Conservation (phyloP, 768 basidiomycete species). For the Hygrocybe punicea region DNA sequence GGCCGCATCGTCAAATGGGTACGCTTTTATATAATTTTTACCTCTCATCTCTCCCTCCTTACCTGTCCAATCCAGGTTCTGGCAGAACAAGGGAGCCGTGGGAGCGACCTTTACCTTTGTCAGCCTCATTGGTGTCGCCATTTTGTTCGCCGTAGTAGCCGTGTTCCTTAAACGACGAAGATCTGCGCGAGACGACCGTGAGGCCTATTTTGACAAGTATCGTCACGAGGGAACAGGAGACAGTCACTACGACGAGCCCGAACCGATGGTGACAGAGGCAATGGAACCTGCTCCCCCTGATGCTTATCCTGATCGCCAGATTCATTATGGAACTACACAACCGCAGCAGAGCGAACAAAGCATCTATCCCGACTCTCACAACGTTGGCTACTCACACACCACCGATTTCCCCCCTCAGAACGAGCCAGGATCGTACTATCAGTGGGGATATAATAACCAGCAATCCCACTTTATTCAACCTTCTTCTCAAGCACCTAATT, state of each 20-base stretch:
- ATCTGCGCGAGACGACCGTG: background rate
- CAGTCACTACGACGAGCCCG: background rate
- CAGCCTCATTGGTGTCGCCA: slow-evolving; percentile 35
- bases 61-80: slow-evolving; percentile 38
- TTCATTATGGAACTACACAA: slow-evolving; percentile 5
- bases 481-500: background rate
- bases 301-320: slow-evolving; percentile 13
- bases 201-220: slow-evolving; percentile 8
- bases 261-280: slow-evolving; percentile 5
- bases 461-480: background rate
- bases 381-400: background rate
- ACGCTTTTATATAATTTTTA: background rate
- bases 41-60: background rate
- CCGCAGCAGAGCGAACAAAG: background rate
- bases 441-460: background rate
- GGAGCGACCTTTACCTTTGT: slow-evolving; percentile 45
- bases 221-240: slow-evolving; percentile 2
- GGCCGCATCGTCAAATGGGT: background rate
- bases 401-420: background rate
- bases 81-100: slow-evolving; percentile 45
- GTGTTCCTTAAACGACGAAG: slow-evolving; percentile 10
- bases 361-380: background rate
- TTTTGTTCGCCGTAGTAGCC: slow-evolving; percentile 21
- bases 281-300: slow-evolving; percentile 1
- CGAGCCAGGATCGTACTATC: background rate